Conservation (phyloP, 768 basidiomycete genomes). For the Fomitopsis serialis region DNA sequence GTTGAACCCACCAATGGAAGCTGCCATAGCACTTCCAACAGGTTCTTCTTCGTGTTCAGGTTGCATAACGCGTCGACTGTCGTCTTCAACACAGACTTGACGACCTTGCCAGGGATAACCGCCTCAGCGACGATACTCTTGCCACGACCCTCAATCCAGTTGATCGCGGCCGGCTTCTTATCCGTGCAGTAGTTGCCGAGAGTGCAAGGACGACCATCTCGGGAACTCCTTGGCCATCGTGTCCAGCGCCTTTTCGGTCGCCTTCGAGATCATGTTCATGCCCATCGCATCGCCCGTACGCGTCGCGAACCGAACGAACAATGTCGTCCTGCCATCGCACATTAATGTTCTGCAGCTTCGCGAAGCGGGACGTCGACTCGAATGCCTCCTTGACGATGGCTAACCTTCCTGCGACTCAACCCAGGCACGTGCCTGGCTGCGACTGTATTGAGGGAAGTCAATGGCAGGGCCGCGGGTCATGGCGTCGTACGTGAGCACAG, state of each 20-base stretch:
- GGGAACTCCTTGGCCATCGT: constrained; percentile 70
- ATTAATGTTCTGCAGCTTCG: constrained; percentile 81
- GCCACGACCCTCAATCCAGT: constrained; percentile 98
- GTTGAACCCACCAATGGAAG: constrained; percentile 96
- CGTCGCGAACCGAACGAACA: constrained; percentile 92
- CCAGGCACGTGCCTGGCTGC: constrained; percentile 83
- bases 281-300: constrained; percentile 99
- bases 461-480: constrained; percentile 99
- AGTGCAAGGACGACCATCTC: constrained; percentile 88
- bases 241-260: constrained; percentile 91
- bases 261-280: constrained; percentile 99
- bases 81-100: constrained; percentile 91
- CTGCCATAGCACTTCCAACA: constrained; percentile 98
- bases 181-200: constrained; percentile 98
- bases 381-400: constrained; percentile 75
- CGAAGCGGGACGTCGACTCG: constrained; percentile 92
- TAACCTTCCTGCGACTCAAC: constrained; percentile 81
- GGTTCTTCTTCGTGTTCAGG: constrained; percentile 94
- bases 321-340: constrained; percentile 89
- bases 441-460: constrained; percentile 85
- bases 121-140: constrained; percentile 98
- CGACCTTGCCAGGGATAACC: constrained; percentile 81
- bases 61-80: constrained; percentile 86
- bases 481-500: constrained; percentile 85
- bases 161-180: constrained; percentile 99